Evolutionary conservation across 768 basidiomycete species (phyloP).

Genomic region (Phanerochaete carnosa): DNA sequence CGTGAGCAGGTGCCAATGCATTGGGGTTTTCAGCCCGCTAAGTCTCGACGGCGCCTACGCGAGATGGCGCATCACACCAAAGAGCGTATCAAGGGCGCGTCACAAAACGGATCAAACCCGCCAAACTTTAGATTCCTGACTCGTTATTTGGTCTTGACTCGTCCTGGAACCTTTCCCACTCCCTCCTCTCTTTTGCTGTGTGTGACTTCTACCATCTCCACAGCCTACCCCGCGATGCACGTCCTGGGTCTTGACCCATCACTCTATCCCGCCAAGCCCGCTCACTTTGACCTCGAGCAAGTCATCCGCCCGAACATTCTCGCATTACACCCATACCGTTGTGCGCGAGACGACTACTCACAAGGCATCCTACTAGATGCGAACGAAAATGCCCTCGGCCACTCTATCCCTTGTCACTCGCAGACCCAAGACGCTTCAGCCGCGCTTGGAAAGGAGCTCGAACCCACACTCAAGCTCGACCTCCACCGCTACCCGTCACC

Average conservation of each 20-base stretch:
- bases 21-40: too few species aligned
- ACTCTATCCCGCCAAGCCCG: conserved; percentile 45
- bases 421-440: conserved; percentile 10
- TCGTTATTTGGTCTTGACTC: background rate
- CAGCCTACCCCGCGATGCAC: conserved; percentile 38
- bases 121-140: background rate
- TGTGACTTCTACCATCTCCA: background rate
- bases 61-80: too few species aligned
- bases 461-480: conserved; percentile 41
- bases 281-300: conserved; percentile 80
- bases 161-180: background rate
- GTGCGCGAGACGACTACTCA: conserved; percentile 94
- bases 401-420: conserved; percentile 56
- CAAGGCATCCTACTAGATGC: conserved; percentile 92
- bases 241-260: conserved; percentile 59
- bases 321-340: conserved; percentile 87
- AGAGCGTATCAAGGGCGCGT: too few species aligned
- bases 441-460: conserved; percentile 30
- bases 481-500: conserved; percentile 96
- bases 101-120: background rate
- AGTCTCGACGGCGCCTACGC: too few species aligned
- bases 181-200: background rate
- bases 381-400: conserved; percentile 95
- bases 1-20: too few species aligned
- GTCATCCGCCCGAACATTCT: conserved; percentile 95